Percentiles rank a stretch among this genome's conserved stretches.
phyloP scores from a whole-genome alignment of 495 filamentous ascomycete species.

The Hypoxylon intermedium region DNA sequence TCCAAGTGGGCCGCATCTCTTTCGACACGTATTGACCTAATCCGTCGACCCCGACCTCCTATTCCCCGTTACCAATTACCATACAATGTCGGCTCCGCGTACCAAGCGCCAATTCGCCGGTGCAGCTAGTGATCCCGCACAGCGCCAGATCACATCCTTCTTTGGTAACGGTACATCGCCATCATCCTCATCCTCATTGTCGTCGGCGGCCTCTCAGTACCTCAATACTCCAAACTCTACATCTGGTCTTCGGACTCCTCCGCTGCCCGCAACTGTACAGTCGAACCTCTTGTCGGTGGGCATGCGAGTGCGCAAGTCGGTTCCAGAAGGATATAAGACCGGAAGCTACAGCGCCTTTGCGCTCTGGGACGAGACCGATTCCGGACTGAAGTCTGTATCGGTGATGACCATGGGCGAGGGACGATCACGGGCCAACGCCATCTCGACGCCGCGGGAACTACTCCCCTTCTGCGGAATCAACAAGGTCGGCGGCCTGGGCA shows the following conservation, averaged over 20 bases:
- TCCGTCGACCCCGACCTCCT: not conserved
- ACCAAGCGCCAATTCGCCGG: conserved; percentile 60
- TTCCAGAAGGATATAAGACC: conserved; percentile 92
- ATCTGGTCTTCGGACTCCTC: conserved; percentile 41
- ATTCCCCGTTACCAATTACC: not conserved
- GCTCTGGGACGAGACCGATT: conserved; percentile 50
- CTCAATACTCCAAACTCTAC: not conserved
- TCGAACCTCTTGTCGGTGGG: conserved; percentile 83
- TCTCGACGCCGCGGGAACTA: conserved; percentile 59
- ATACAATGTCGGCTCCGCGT: conserved; percentile 52
- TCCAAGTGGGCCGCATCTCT: conserved; percentile 24
- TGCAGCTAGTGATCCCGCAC: conserved; percentile 56
- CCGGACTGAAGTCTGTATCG: conserved; percentile 1
- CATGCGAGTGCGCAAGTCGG: conserved; percentile 89
- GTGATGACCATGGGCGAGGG: conserved; percentile 27
- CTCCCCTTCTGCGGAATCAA: conserved; percentile 78
- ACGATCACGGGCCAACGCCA: conserved; percentile 41
- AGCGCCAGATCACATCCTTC: conserved; percentile 59
- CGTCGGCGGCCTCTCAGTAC: not conserved
- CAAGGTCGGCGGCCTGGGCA: conserved; percentile 64
- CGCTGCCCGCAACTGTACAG: conserved; percentile 70
- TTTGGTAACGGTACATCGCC: conserved; percentile 41
- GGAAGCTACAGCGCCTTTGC: conserved; percentile 56
- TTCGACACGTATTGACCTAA: conserved; percentile 37
- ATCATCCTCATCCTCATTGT: conserved; percentile 11